These are phyloP conservation scores for Thozetella sp. DNA, from an alignment of 495 filamentous ascomycete genomes.

Conservation along the genomic window DNA sequence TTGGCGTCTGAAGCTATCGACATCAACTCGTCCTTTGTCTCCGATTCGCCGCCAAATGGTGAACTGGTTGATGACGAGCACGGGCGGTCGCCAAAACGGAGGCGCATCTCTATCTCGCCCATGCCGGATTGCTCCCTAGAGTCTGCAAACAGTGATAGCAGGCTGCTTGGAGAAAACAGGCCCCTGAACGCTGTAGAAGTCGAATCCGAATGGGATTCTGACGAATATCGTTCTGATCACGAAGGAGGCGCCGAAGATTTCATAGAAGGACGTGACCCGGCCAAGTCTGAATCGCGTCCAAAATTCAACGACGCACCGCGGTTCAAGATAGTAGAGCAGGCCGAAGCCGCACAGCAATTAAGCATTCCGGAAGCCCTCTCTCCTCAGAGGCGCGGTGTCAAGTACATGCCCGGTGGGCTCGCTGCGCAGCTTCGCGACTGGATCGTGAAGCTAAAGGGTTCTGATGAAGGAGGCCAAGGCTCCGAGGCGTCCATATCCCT, in stretches of 20 bases:
- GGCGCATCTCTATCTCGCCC: constrained; percentile 23
- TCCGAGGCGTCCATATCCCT: constrained; percentile 4
- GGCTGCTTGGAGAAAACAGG: too few species aligned
- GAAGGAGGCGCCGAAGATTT: background rate
- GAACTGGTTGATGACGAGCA: constrained; percentile 4
- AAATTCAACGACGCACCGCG: constrained; percentile 35
- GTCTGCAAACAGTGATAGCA: background rate
- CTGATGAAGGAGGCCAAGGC: constrained; percentile 12
- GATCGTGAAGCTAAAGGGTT: constrained; percentile 43
- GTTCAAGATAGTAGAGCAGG: constrained; percentile 34
- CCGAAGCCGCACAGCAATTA: constrained; percentile 15
- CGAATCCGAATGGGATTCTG: background rate
- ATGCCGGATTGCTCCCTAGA: constrained; percentile 9
- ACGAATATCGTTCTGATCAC: constrained; percentile 5
- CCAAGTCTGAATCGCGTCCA: constrained; percentile 16
- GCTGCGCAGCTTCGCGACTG: constrained; percentile 45
- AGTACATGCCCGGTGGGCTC: constrained; percentile 42
- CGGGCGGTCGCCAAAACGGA: constrained; percentile 23
- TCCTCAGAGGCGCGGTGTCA: constrained; percentile 33
- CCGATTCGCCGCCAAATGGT: constrained; percentile 14
- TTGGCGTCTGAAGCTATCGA: constrained; percentile 30
- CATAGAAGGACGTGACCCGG: constrained; percentile 1
- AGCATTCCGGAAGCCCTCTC: constrained; percentile 40
- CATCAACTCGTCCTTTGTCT: constrained; percentile 22
- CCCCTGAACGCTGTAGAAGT: too few species aligned